Base-by-base conservation (phyloP, 257 asterid genomes). In the Avicennia marina region DNA sequence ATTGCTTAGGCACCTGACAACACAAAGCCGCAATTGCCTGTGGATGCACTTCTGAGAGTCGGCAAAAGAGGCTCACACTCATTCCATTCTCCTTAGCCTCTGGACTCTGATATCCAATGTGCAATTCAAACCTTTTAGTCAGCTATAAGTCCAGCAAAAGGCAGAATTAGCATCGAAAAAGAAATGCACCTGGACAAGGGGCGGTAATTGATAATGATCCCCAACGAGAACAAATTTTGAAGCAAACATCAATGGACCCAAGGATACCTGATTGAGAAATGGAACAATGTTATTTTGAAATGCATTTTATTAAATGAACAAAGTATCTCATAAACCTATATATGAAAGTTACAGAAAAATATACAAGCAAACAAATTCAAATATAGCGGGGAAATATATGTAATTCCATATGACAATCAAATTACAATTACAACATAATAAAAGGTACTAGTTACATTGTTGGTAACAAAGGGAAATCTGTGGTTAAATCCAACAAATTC, bases 31-130 rank as follows among this genome's bases (percentile, higher is more conserved):
- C 89, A 73, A 91, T 86, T 38, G 98, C 95, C 74, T 86, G 95
- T 25, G 95, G 98, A 75, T 91, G 95, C 18, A 95, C 95, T 84
- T 88, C 97, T 63, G 98, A 91, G 59, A 91, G 94, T 77, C 95
- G 77, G 72, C 94, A 81, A 68, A 91, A 88, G 76, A 91, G 86
- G 85, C 98, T 91, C 40, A 71, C 75, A 13, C 79, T 68, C 95
- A 88, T 79, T 72, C 97, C 98, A 48, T 84, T 88, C 77, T 91
- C 98, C 75, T 73, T 89, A 15, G 98, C 98, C 75, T 85, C 98
- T 50, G 95, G 79, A 72, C 97, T 88, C 97, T 88, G 67, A 41
- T 50, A 63, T 61, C 60, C 56, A 24, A 51, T 20, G 62, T 40
- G 59, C 65, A 58, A 61, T 66, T 69, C 60, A 53, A 66, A 59